A percentile compares a stretch with the other conserved stretches of the same genome.
These are phyloP conservation scores for Pleoardoris graminearum DNA, from an alignment of 2,329 filamentous ascomycete genomes.

Conservation along the genomic window DNA sequence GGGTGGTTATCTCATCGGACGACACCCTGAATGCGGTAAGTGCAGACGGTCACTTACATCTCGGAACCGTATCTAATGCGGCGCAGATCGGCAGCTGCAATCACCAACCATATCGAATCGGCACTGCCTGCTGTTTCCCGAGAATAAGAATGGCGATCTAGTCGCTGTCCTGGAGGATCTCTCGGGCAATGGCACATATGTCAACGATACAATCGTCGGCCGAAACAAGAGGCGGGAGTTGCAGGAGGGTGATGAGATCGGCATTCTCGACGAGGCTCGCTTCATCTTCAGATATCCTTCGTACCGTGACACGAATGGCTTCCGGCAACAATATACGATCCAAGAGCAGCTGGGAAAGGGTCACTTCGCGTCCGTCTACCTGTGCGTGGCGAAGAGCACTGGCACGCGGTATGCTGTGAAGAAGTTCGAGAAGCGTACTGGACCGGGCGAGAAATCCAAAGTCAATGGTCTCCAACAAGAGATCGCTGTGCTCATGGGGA, in stretches of 20 bases:
- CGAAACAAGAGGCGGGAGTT: constrained; percentile 90
- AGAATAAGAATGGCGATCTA: constrained; percentile 60
- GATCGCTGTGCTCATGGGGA: constrained; percentile 95
- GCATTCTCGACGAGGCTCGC: constrained; percentile 78
- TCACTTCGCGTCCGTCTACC: constrained; percentile 91
- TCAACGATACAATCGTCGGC: constrained; percentile 88
- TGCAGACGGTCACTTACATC: constrained; percentile 18
- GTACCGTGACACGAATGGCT: constrained; percentile 64
- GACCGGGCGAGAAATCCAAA: constrained; percentile 81
- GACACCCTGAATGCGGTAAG: constrained; percentile 92
- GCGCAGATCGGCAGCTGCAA: constrained; percentile 70
- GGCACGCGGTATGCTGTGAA: constrained; percentile 90
- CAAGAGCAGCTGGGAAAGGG: constrained; percentile 88
- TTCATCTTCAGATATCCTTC: constrained; percentile 89
- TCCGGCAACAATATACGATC: constrained; percentile 83
- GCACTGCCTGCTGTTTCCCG: constrained; percentile 70
- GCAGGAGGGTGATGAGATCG: constrained; percentile 87
- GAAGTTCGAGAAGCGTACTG: constrained; percentile 83
- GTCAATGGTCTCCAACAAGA: constrained; percentile 89
- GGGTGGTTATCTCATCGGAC: constrained; percentile 86
- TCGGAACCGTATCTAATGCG: constrained; percentile 15
- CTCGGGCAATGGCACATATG: constrained; percentile 94
- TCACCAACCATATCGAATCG: constrained; percentile 86
- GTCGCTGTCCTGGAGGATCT: constrained; percentile 85
- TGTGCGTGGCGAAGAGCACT: constrained; percentile 82